Evolutionary conservation across 2,329 filamentous ascomycete species (phyloP).

Genomic region (Paracamarosporium sp.): DNA sequence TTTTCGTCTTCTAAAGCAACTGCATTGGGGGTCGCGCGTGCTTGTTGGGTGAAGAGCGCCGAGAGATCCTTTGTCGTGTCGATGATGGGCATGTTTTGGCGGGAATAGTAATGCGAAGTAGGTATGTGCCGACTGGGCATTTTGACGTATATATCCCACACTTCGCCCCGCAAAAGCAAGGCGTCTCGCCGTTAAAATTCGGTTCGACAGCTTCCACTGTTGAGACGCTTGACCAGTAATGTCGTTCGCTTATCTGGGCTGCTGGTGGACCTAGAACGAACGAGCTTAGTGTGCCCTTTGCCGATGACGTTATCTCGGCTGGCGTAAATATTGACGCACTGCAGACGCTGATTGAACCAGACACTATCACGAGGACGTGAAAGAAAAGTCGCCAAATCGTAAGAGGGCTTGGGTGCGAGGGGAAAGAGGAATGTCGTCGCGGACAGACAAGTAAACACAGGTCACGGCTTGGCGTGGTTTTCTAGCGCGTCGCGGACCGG

Average conservation of each 20-base stretch:
- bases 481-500: neutral
- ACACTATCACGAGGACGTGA: conserved; percentile 1
- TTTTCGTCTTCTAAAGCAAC: conserved; percentile 75
- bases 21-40: conserved; percentile 70
- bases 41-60: conserved; percentile 74
- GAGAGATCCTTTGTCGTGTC: conserved; percentile 76
- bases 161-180: conserved; percentile 13
- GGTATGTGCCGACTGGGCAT: conserved; percentile 4
- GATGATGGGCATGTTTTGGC: conserved; percentile 65
- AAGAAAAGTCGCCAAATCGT: neutral
- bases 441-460: neutral
- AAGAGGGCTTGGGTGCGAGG: neutral
- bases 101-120: conserved; percentile 12
- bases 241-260: conserved; percentile 10
- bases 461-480: conserved; percentile 2
- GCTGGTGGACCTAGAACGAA: conserved; percentile 6
- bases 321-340: conserved; percentile 3
- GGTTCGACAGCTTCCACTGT: conserved; percentile 7
- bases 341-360: conserved; percentile 5
- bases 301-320: conserved; percentile 19
- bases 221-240: conserved; percentile 19
- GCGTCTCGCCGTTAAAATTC: conserved; percentile 2
- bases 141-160: conserved; percentile 13
- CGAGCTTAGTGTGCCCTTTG: conserved; percentile 11
- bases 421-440: neutral